phyloP scores from a whole-genome alignment of 2,329 filamentous ascomycete species.

The Capronia americana region DNA sequence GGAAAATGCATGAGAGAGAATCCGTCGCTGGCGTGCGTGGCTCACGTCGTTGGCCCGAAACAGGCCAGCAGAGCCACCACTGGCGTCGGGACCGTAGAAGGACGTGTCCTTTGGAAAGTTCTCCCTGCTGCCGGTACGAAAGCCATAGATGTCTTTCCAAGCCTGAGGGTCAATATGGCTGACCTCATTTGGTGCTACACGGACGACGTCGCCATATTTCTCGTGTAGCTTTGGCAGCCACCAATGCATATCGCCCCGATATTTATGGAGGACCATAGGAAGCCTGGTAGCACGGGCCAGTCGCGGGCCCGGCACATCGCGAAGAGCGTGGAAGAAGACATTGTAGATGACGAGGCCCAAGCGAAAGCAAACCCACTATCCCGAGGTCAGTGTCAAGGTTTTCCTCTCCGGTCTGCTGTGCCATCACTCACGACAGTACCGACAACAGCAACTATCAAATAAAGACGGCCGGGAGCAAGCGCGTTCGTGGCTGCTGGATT shows the following conservation, averaged over 20 bases:
- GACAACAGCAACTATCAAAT: too few species aligned
- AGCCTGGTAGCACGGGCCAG: conserved; percentile 42
- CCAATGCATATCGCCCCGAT: not conserved
- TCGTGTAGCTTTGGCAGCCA: conserved; percentile 31
- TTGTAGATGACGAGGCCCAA: conserved; percentile 31
- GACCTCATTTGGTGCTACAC: conserved; percentile 48
- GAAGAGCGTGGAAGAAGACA: conserved; percentile 38
- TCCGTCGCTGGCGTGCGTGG: conserved; percentile 43
- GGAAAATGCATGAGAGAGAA: conserved; percentile 52
- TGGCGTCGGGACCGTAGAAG: not conserved
- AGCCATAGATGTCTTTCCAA: conserved; percentile 47
- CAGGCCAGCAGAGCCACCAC: not conserved
- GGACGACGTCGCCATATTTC: conserved; percentile 43
- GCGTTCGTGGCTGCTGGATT: too few species aligned
- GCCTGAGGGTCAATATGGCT: conserved; percentile 43
- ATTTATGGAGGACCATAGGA: not conserved
- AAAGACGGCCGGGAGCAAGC: too few species aligned
- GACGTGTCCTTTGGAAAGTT: not conserved
- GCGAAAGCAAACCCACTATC: not conserved
- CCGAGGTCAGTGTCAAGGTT: too few species aligned
- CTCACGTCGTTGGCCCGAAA: conserved; percentile 25
- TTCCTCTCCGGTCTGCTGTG: too few species aligned
- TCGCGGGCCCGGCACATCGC: conserved; percentile 43
- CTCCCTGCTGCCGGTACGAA: not conserved
- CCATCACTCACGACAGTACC: too few species aligned